phyloP scores from a whole-genome alignment of 2,329 filamentous ascomycete genomes.

The Malbranchea cinnamomea region DNA sequence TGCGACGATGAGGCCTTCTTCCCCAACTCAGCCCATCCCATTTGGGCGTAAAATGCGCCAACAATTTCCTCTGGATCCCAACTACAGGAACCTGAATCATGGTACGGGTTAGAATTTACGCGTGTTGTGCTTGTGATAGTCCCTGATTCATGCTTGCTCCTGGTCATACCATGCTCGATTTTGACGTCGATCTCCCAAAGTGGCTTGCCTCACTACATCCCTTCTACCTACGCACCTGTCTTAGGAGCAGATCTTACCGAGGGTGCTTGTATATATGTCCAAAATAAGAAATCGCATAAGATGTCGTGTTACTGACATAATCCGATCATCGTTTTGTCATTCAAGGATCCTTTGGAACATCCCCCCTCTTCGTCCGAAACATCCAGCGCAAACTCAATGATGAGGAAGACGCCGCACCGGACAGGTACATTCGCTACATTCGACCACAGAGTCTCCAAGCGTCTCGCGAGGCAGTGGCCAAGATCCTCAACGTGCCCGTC shows the following conservation, averaged over 20 bases:
- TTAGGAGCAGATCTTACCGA: no score
- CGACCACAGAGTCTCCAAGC: conserved; percentile 48
- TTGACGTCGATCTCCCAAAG: no score
- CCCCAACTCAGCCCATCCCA: conserved; percentile 16
- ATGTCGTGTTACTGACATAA: no score
- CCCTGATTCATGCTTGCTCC: no score
- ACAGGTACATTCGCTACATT: conserved; percentile 59
- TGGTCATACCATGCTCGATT: no score
- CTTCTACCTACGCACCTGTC: no score
- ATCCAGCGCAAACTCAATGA: conserved; percentile 52
- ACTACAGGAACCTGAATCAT: conserved; percentile 65
- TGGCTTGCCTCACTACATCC: no score
- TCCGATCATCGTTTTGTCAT: no score
- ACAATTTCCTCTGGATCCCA: conserved; percentile 53
- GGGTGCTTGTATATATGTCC: no score
- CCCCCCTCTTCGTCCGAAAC: conserved; percentile 47
- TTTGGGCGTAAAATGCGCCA: conserved; percentile 43
- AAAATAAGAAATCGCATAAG: no score
- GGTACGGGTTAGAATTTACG: conserved; percentile 33
- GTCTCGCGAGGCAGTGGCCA: conserved; percentile 48
- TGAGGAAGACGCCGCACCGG: conserved; percentile 51
- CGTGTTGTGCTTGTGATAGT: no score
- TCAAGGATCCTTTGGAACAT: conserved; percentile 58
- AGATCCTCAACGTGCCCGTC: conserved; percentile 48
- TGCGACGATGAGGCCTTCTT: no score